A percentile compares a stretch with the other conserved stretches of the same genome.
These are phyloP conservation scores for Metschnikowia henanensis DNA, from an alignment of 805 yeast genomes.

Conservation along the genomic window DNA sequence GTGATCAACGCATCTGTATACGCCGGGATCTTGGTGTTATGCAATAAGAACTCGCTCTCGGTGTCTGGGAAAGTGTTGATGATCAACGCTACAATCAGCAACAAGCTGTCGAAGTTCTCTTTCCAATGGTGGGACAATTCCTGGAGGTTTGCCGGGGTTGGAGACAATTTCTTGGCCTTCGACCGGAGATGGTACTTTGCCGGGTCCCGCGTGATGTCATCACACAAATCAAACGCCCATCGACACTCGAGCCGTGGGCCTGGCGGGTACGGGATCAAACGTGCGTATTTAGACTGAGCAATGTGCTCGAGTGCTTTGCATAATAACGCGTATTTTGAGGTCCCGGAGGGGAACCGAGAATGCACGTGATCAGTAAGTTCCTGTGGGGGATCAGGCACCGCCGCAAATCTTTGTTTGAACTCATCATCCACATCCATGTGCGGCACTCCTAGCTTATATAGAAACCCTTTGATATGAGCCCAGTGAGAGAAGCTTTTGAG, in stretches of 20 bases:
- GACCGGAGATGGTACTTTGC: conserved; percentile 48
- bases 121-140: conserved; percentile 29
- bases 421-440: conserved; percentile 33
- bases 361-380: conserved; percentile 41
- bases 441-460: conserved; percentile 42
- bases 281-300: conserved; percentile 39
- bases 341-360: conserved; percentile 53
- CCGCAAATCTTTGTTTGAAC: conserved; percentile 29
- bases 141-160: conserved; percentile 33
- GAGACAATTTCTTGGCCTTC: conserved; percentile 31
- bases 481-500: conserved; percentile 54
- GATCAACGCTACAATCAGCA: conserved; percentile 30
- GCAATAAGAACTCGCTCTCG: conserved; percentile 34
- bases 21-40: conserved; percentile 40
- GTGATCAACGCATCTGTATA: conserved; percentile 26
- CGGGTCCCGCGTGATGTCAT: conserved; percentile 48
- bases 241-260: conserved; percentile 23
- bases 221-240: conserved; percentile 42
- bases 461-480: conserved; percentile 51
- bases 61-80: conserved; percentile 29
- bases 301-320: conserved; percentile 39
- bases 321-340: conserved; percentile 45
- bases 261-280: conserved; percentile 37
- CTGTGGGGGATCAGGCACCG: conserved; percentile 42
- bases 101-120: conserved; percentile 20